Base-by-base conservation (phyloP, 345 rosid species). In the Cardamine resedifolia region DNA sequence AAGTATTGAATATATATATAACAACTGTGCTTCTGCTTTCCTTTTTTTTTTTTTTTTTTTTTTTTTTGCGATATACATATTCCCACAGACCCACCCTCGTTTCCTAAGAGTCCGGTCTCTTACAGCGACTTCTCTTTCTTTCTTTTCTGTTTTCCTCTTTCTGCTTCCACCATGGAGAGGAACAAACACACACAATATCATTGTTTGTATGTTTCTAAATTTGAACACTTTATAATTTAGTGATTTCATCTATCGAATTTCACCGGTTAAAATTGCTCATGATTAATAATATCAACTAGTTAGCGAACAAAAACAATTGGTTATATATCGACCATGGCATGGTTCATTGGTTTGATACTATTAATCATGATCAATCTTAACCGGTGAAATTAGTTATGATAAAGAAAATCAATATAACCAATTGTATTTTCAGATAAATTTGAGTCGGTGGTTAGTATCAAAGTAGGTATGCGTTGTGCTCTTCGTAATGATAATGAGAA, bases 91-190 rank as follows among this genome's bases (percentile, higher is more conserved):
- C 3, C 63, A 50, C 20, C 15, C 33, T 75, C 73, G 20, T 66
- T 66, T 50, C 78, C 68, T 74, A 73, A 50, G 70, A 75, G 59
- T 75, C 74, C 18, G 79, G 74, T 62, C 70, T 3, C 50, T 52
- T 52, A 75, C 70, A 68, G 65, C 64, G 74, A 75, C 79, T 50
- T 74, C 31, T 24, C 28, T 21, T 7, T 50, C 24, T 33, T 6
- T 39, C 2, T n/a, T 15, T 61, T 58, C 26, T 28, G 18, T 67
- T 66, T 61, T 44, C 61, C 34, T 39, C 55, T 67, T 67, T 59
- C 56, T 58, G 47, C 48, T 67, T 67, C 28, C 50, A 73, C 72
- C 72, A 65, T 34, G 43, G 59, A 73, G 72, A 73, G 6, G 64
- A 73, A 33, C 77, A 31, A 44, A 64, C 70, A 38, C 39, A 65